Conservation (phyloP, 2,329 filamentous ascomycete genomes). For the Pyrenochaeta sp. region DNA sequence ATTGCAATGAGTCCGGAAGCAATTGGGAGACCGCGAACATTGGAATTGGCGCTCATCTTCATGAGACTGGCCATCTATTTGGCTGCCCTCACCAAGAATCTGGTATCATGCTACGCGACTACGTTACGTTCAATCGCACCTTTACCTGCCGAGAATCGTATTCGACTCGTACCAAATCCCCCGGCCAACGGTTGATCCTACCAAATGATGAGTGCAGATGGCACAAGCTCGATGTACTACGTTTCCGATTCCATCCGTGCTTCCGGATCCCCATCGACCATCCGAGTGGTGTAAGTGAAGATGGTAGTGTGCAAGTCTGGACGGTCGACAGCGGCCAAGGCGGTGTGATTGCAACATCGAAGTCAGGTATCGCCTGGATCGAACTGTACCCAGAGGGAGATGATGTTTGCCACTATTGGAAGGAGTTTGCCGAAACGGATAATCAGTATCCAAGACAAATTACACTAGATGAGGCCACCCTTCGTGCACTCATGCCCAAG, state of each 20-base stretch:
- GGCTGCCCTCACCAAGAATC: slow-evolving; percentile 89
- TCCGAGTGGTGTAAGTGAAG: slow-evolving; percentile 58
- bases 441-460: slow-evolving; percentile 73
- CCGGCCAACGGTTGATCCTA: slow-evolving; percentile 75
- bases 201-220: slow-evolving; percentile 86
- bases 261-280: slow-evolving; percentile 84
- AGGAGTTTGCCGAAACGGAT: slow-evolving; percentile 76
- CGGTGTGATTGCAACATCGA: slow-evolving; percentile 80
- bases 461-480: slow-evolving; percentile 75
- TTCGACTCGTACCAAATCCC: slow-evolving; percentile 84
- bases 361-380: slow-evolving; percentile 83
- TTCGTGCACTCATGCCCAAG: slow-evolving; percentile 76
- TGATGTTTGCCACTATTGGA: slow-evolving; percentile 79
- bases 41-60: slow-evolving; percentile 90
- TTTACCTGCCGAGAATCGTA: slow-evolving; percentile 85
- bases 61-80: slow-evolving; percentile 89
- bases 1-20: slow-evolving; percentile 85
- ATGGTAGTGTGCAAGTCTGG: slow-evolving; percentile 86
- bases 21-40: slow-evolving; percentile 97
- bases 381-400: slow-evolving; percentile 86
- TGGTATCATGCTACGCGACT: slow-evolving; percentile 93
- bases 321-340: slow-evolving; percentile 80
- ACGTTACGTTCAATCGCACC: slow-evolving; percentile 81
- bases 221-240: slow-evolving; percentile 88
- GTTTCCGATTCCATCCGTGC: slow-evolving; percentile 89